A percentile compares a stretch with the other conserved stretches of the same genome.
These are phyloP conservation scores for Colletotrichum phormii DNA, from an alignment of 2,329 filamentous ascomycete genomes.

Conservation along the genomic window DNA sequence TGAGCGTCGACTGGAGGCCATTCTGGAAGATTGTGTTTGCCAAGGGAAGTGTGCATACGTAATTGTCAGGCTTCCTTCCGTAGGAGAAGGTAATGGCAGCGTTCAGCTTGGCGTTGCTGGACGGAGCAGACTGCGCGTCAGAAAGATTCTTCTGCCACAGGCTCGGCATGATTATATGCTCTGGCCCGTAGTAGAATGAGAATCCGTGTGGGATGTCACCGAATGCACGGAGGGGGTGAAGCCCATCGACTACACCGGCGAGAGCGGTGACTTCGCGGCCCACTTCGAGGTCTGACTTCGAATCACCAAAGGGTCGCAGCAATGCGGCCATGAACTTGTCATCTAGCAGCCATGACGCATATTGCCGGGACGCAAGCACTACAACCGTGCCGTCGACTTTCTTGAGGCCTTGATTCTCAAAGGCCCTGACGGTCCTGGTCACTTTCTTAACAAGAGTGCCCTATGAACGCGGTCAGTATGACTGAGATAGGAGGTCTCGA, in stretches of 20 bases:
- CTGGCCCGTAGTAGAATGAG: constrained; percentile 61
- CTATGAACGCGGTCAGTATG: not conserved
- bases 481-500: not conserved
- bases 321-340: constrained; percentile 49
- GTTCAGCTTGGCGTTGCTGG: constrained; percentile 18
- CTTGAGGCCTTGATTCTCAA: not conserved
- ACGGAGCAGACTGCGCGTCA: not conserved
- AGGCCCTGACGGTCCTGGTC: not conserved
- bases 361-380: constrained; percentile 61
- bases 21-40: constrained; percentile 85
- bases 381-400: constrained; percentile 57
- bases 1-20: constrained; percentile 69
- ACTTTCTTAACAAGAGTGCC: not conserved
- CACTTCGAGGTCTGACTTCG: not conserved
- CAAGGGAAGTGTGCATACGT: constrained; percentile 69
- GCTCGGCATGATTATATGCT: constrained; percentile 55
- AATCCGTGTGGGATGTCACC: constrained; percentile 55
- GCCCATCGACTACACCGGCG: constrained; percentile 66
- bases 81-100: constrained; percentile 23
- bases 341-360: constrained; percentile 61
- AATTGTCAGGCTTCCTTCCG: not conserved
- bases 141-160: constrained; percentile 50
- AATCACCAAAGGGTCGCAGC: constrained; percentile 33
- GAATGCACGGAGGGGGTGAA: constrained; percentile 52
- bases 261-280: constrained; percentile 57